Evolutionary conservation across 371 early-diverging fungal genomes (phyloP), one percentile per base, ranked within the genome.

Genomic region (Mortierella sp.): DNA sequence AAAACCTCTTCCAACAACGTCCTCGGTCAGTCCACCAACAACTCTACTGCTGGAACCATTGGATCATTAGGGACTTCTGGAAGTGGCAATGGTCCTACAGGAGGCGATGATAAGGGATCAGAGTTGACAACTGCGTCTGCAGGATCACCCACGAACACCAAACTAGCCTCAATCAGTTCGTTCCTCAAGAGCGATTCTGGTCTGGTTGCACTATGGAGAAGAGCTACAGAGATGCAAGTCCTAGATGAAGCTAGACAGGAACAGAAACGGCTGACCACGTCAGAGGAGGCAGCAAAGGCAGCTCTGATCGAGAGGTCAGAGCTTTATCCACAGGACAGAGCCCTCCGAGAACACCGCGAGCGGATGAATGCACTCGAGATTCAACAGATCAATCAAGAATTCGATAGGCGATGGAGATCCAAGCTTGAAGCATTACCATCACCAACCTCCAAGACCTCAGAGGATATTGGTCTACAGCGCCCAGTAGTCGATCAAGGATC

Each of bases 161-260:
- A 74, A 39, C 34, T 68, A 44, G 69, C 76, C 0, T 74, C 76
- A 3, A 74, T 74, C 17, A 74, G 67, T n/a, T 73, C 73, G 0
- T 73, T 67, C 56, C 54, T 73, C n/a, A 73, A 73, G 60, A 73
- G 67, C 12, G 73, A 73, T 51, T 73, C 73, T 40, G 73, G 73
- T 19, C 16, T 73, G 51, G 54, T 73, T 39, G 73, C 73, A 13
- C 55, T 73, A 1, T 73, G 73, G 73, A 51, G 73, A 46, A 62
- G 73, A 16, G 73, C 73, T 1, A 73, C 73, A 5, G 73, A 73
- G 19, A 73, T 73, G 73, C 73, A 73, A 31, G 73, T 67, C 12
- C 46, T 73, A 48, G 73, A 73, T 24, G 67, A 73, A 34, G 67
- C 66, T 1, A 67, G 61, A n/a, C 57, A 73, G 47, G 67, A 69